phyloP scores from a whole-genome alignment of 2,329 filamentous ascomycete genomes.

The Phyllosticta ampelicida region DNA sequence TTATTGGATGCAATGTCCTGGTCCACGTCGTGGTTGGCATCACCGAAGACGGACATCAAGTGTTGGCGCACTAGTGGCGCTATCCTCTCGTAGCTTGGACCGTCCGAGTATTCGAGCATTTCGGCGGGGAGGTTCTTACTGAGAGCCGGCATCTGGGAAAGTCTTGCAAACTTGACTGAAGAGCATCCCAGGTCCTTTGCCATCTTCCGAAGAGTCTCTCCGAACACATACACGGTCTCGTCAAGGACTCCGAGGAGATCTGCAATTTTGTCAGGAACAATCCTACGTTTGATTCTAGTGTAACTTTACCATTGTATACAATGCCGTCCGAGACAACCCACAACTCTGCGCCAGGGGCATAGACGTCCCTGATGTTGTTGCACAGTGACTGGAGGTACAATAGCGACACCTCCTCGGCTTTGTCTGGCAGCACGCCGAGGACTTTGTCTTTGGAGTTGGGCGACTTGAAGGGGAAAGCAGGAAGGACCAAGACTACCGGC shows the following conservation, averaged over 20 bases:
- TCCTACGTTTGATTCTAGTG: not conserved
- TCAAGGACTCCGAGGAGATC: constrained; percentile 34
- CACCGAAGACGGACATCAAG: constrained; percentile 17
- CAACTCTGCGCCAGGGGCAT: constrained; percentile 31
- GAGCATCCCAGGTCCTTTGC: constrained; percentile 22
- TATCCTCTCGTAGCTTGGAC: constrained; percentile 13
- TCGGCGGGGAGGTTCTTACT: constrained; percentile 16
- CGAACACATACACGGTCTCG: constrained; percentile 32
- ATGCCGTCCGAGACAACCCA: constrained; percentile 36
- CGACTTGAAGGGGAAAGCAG: constrained; percentile 53
- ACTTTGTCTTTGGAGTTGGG: constrained; percentile 46
- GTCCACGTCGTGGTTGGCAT: constrained; percentile 20
- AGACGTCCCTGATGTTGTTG: constrained; percentile 28
- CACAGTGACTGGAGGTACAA: constrained; percentile 32
- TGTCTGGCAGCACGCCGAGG: constrained; percentile 36
- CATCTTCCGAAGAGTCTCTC: constrained; percentile 27
- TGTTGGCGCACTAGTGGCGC: constrained; percentile 19
- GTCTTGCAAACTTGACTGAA: constrained; percentile 27
- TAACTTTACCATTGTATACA: constrained; percentile 27
- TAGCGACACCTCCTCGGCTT: constrained; percentile 34
- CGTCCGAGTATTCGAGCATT: constrained; percentile 18
- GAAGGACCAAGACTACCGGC: constrained; percentile 30
- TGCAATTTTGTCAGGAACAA: not conserved
- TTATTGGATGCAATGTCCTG: constrained; percentile 20
- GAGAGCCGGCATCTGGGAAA: constrained; percentile 14